phyloP scores from a whole-genome alignment of 2,329 filamentous ascomycete genomes.

The Colletotrichum liaoningense region DNA sequence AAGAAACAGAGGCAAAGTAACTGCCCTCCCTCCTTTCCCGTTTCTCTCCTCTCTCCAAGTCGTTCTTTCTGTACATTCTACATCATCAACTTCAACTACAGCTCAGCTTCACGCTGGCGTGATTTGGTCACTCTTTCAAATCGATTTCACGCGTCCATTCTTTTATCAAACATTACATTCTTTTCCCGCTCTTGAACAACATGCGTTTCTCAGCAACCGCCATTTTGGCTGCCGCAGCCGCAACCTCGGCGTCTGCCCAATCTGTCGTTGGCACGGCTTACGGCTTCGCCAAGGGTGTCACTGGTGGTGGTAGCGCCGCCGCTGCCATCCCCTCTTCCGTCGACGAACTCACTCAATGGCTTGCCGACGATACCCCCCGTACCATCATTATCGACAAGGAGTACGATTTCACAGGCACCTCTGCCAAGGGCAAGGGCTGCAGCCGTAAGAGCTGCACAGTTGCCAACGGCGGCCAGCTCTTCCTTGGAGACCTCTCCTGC shows the following conservation, averaged over 20 bases:
- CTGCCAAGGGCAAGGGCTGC: conserved; percentile 40
- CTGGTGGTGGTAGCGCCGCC: conserved; percentile 61
- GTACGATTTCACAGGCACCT: conserved; percentile 42
- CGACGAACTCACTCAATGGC: conserved; percentile 52
- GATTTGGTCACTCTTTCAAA: conserved; percentile 10
- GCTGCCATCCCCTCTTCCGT: conserved; percentile 55
- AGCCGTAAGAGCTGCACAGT: conserved; percentile 39
- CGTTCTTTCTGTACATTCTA: neutral
- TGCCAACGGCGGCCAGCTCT: conserved; percentile 41
- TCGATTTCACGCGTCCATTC: conserved; percentile 18
- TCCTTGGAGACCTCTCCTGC: conserved; percentile 27
- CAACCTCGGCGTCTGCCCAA: conserved; percentile 40
- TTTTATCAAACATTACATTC: neutral
- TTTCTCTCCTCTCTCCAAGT: neutral
- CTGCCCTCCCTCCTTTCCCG: neutral
- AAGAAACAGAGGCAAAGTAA: neutral
- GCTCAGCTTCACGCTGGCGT: conserved; percentile 11
- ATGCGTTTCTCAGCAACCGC: conserved; percentile 50
- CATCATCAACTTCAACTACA: neutral
- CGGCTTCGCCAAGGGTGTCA: conserved; percentile 53
- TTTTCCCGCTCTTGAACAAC: neutral
- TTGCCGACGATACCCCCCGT: conserved; percentile 42
- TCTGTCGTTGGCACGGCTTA: conserved; percentile 43
- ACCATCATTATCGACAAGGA: conserved; percentile 42
- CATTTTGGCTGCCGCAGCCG: conserved; percentile 29